Base-by-base conservation (phyloP, 176 grass and related monocot genomes). In the Aegilops tauschii region DNA sequence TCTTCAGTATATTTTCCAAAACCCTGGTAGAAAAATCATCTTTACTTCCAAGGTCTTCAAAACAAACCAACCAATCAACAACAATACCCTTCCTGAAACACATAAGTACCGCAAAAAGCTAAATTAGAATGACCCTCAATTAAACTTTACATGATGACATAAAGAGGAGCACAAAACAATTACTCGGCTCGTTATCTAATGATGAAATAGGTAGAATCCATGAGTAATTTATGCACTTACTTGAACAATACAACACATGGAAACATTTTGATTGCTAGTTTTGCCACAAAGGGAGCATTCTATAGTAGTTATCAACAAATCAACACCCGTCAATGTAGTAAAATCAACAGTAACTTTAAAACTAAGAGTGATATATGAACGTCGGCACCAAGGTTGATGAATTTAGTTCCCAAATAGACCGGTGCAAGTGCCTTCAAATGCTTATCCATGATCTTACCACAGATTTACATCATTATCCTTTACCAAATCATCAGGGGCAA, bases 391-490 rank as follows among this genome's bases (percentile, higher is more conserved):
- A 95, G 90, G 78, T 95, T 98, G 82, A 98, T 31, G 14, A 98
- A 98, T 82, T 98, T 98, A 17, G 96, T 94, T 61, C 79, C 87
- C 29, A 95, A 76, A 85, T 94, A 91, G 64, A 95, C 29, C 6
- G 86, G 90, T 65, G 90, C 75, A 39, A 98, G 93, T 64, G 88
- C 73, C 90, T 95, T 98, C 81, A 95, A 84, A 90, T 98, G 96
- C 93, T 98, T 98, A 69, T 98, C 96, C 93, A 98, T 98, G 84
- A 95, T 98, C 81, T 93, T 98, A 79, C 39, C 40, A 86, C 88
- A 85, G 30, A 82, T 20, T 68, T 54, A 52, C 13, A 42, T 49
- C 81, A 3, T 31, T 64, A 77, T 52, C 61, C 4, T 42, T 69
- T 5, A 74, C 83, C 25, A 59, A 17, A 12, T n/a, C 68, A 58